Conservation (phyloP, 164 flowering plant genomes). For the Kingdonia uniflora region DNA sequence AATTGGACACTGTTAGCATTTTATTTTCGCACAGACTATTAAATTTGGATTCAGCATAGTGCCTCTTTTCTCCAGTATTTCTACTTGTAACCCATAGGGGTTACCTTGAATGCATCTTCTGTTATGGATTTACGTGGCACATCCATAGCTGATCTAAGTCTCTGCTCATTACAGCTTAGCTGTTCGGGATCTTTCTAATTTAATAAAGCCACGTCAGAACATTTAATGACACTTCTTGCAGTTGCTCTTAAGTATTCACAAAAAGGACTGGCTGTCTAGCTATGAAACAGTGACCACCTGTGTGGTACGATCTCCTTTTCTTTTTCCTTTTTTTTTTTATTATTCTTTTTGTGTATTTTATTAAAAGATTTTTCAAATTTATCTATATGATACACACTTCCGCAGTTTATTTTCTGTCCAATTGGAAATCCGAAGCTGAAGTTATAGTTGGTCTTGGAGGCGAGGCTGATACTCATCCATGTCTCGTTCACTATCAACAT, state of each 20-base stretch:
- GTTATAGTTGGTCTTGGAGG: conserved; percentile 63
- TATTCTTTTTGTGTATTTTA: no score
- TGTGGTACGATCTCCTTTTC: conserved; percentile 51
- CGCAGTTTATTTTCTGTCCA: conserved; percentile 39
- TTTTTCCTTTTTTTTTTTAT: neutral
- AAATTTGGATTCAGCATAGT: no score
- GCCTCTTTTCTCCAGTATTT: no score
- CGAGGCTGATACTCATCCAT: conserved; percentile 68
- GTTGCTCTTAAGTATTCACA: conserved; percentile 90
- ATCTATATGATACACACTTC: no score
- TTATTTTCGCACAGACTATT: neutral
- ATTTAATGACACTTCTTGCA: conserved; percentile 83
- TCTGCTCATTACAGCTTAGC: conserved; percentile 56
- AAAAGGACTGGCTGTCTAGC: conserved; percentile 85
- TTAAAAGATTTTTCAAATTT: no score
- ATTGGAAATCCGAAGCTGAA: conserved; percentile 93
- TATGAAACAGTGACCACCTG: conserved; percentile 79
- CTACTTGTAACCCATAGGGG: no score
- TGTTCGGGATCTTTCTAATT: conserved; percentile 88
- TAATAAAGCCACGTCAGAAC: conserved; percentile 85
- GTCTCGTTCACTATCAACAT: conserved; percentile 83
- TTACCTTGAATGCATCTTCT: no score
- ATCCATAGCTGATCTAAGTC: neutral
- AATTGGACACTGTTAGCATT: no score
- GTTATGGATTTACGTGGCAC: no score